Evolutionary conservation across 202 grass and related monocot genomes (phyloP).

Genomic region (Tripidium arundinaceum): DNA sequence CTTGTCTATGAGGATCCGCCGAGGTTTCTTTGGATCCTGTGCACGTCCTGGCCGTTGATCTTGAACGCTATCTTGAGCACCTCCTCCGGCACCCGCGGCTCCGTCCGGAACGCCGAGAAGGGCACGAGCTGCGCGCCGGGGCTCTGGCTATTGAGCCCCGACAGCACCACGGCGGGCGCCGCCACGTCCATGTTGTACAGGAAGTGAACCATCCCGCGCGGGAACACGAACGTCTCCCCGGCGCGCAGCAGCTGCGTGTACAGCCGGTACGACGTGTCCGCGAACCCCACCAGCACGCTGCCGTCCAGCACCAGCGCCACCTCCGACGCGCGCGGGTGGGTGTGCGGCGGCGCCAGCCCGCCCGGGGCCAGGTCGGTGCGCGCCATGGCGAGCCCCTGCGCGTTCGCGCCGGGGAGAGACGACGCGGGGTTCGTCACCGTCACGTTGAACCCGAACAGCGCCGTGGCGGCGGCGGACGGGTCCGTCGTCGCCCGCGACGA

Average conservation of each 20-base stretch:
- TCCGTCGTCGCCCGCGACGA: slow-evolving; percentile 14
- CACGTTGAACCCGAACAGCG: slow-evolving; percentile 45
- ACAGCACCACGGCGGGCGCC: slow-evolving; percentile 43
- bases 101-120: slow-evolving; percentile 44
- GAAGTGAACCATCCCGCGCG: slow-evolving; percentile 54
- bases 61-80: slow-evolving; percentile 47
- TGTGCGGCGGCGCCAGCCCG: slow-evolving; percentile 49
- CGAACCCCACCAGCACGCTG: slow-evolving; percentile 50
- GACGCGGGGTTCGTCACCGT: slow-evolving; percentile 37
- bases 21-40: slow-evolving; percentile 52
- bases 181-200: slow-evolving; percentile 42
- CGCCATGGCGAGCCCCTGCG: slow-evolving; percentile 52
- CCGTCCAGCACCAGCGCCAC: slow-evolving; percentile 43
- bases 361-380: slow-evolving; percentile 42
- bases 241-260: slow-evolving; percentile 60
- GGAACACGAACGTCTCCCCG: slow-evolving; percentile 65
- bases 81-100: slow-evolving; percentile 47
- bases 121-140: slow-evolving; percentile 55
- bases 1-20: neutral
- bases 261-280: slow-evolving; percentile 58
- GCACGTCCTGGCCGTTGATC: slow-evolving; percentile 52
- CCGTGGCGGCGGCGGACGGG: slow-evolving; percentile 14
- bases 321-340: slow-evolving; percentile 66
- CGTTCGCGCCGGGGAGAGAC: slow-evolving; percentile 50
- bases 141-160: slow-evolving; percentile 61